A percentile compares a stretch with the other conserved stretches of the same genome.
phyloP scores from a whole-genome alignment of 345 rosid genomes.

The Eucalyptus caleyi region DNA sequence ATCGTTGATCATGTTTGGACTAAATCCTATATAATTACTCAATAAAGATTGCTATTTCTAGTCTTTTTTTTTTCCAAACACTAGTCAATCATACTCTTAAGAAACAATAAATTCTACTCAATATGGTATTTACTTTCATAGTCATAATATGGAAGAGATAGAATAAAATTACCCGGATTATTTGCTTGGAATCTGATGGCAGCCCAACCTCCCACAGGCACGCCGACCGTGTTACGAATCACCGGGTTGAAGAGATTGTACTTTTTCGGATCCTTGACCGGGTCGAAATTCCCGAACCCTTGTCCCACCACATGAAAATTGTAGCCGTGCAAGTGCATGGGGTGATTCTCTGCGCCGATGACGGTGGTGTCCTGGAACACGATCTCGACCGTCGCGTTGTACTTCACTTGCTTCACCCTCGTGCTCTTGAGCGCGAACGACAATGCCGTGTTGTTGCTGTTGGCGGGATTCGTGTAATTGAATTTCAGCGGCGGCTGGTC shows the following conservation, averaged over 20 bases:
- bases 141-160: neutral
- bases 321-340: slow-evolving; percentile 79
- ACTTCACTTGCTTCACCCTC: slow-evolving; percentile 51
- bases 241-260: slow-evolving; percentile 61
- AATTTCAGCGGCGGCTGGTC: slow-evolving; percentile 40
- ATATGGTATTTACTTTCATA: neutral
- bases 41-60: neutral
- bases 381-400: slow-evolving; percentile 60
- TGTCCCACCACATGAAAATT: slow-evolving; percentile 81
- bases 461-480: slow-evolving; percentile 45
- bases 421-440: slow-evolving; percentile 41
- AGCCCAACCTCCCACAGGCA: slow-evolving; percentile 88
- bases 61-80: neutral
- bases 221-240: slow-evolving; percentile 57
- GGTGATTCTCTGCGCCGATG: slow-evolving; percentile 55
- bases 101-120: neutral
- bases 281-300: slow-evolving; percentile 79
- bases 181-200: slow-evolving; percentile 65
- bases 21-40: neutral
- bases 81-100: neutral
- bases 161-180: slow-evolving; percentile 52
- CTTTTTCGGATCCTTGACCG: slow-evolving; percentile 21
- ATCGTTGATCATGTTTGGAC: neutral
- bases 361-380: slow-evolving; percentile 72
- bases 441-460: slow-evolving; percentile 1